Evolutionary conservation across 2,329 filamentous ascomycete species (phyloP).

Genomic region (Aaosphaeria pasadenensis): DNA sequence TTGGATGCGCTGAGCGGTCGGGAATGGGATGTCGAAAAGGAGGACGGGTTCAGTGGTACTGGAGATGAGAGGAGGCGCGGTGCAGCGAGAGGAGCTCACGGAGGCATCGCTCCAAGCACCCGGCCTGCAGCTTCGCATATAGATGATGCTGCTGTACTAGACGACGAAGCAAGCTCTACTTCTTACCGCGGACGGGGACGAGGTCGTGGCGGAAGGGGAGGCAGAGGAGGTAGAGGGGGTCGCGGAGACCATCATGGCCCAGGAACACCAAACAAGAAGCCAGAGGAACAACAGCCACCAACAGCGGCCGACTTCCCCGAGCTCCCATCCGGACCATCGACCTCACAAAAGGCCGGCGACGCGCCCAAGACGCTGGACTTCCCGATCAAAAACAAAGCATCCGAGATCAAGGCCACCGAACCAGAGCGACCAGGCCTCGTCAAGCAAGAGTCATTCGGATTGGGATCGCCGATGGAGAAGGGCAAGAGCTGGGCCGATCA

Average conservation of each 20-base stretch:
- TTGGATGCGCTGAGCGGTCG: conserved; percentile 56
- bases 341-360: conserved; percentile 4
- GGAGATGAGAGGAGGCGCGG: conserved; percentile 42
- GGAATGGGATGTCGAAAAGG: conserved; percentile 64
- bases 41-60: conserved; percentile 51
- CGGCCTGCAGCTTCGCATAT: not conserved
- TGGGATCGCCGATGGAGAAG: conserved; percentile 25
- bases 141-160: not conserved
- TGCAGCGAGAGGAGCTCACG: conserved; percentile 51
- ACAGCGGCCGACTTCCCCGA: conserved; percentile 46
- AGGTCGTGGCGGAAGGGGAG: conserved; percentile 32
- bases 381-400: conserved; percentile 22
- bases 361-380: conserved; percentile 28
- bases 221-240: conserved; percentile 27
- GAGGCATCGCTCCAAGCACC: conserved; percentile 40
- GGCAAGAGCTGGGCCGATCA: conserved; percentile 46
- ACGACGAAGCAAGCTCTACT: conserved; percentile 1
- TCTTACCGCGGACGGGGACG: conserved; percentile 26
- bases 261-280: conserved; percentile 10
- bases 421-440: conserved; percentile 22
- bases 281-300: conserved; percentile 27
- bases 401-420: conserved; percentile 12
- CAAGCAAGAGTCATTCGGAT: conserved; percentile 31
- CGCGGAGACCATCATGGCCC: conserved; percentile 20
- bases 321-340: conserved; percentile 27